A percentile compares a stretch with the other conserved stretches of the same genome.
Conservation (phyloP, 2,329 filamentous ascomycete genomes). For the Metarhizium anisopliae region DNA sequence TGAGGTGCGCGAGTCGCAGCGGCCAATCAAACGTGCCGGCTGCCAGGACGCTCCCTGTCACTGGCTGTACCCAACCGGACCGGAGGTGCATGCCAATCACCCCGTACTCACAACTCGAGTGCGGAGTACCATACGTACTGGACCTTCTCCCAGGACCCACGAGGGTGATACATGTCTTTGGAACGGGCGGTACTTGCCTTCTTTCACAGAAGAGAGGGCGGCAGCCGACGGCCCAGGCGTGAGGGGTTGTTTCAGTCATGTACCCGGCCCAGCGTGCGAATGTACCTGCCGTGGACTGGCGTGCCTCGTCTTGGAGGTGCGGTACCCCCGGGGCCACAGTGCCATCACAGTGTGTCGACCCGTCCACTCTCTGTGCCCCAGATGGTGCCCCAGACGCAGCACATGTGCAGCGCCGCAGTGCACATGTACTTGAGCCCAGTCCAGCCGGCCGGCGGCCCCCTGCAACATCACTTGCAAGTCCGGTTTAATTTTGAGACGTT, state of each 20-base stretch:
- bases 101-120: neutral
- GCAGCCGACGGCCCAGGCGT: neutral
- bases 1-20: neutral
- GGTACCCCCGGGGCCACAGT: neutral
- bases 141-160: neutral
- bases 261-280: neutral
- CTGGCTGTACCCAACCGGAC: neutral
- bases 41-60: neutral
- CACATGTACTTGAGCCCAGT: neutral
- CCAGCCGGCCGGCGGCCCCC: too few relatives aligned
- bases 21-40: neutral
- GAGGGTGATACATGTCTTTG: neutral
- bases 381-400: too few relatives aligned
- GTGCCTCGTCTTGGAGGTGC: neutral
- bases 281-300: neutral
- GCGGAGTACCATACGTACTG: neutral
- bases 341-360: neutral
- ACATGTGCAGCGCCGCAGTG: too few relatives aligned
- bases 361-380: neutral
- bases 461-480: too few relatives aligned
- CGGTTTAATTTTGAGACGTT: too few relatives aligned
- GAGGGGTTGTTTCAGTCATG: neutral
- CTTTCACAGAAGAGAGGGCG: too few relatives aligned
- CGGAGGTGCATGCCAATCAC: neutral
- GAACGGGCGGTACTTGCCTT: neutral